These are phyloP conservation scores for Cryptosporidium ryanae DNA, from an alignment of 169 alveolate genomes.

Conservation along the genomic window DNA sequence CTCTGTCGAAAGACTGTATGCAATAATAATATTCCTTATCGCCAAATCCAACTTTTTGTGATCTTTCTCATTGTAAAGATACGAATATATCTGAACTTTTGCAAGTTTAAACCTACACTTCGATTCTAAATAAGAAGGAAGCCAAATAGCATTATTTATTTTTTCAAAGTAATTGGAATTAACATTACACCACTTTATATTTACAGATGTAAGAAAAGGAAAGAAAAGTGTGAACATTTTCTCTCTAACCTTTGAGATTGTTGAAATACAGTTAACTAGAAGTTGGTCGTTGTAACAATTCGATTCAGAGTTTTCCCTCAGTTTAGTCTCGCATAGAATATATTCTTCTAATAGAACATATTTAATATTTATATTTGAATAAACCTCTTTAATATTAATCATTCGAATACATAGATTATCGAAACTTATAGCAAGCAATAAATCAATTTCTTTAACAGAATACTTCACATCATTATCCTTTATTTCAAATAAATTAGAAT, in stretches of 20 bases:
- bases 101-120: slow-evolving; percentile 41
- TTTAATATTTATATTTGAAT: slow-evolving; percentile 7
- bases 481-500: not conserved
- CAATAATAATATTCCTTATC: slow-evolving; percentile 8
- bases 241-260: not conserved
- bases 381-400: slow-evolving; percentile 11
- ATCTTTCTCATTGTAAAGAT: not conserved
- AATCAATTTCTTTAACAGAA: not conserved
- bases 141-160: slow-evolving; percentile 29
- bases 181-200: slow-evolving; percentile 19
- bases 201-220: not conserved
- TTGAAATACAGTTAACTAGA: not conserved
- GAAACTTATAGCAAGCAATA: slow-evolving; percentile 11
- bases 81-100: slow-evolving; percentile 34
- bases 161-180: slow-evolving; percentile 1
- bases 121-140: slow-evolving; percentile 57
- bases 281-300: not conserved
- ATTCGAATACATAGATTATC: slow-evolving; percentile 10
- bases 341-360: not conserved
- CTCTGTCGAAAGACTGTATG: slow-evolving; percentile 29
- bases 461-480: not conserved
- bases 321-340: not conserved
- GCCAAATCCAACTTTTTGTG: not conserved
- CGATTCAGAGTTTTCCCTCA: not conserved
- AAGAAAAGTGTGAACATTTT: not conserved